Evolutionary conservation across 345 rosid species (phyloP).

Genomic region (Acer negundo): DNA sequence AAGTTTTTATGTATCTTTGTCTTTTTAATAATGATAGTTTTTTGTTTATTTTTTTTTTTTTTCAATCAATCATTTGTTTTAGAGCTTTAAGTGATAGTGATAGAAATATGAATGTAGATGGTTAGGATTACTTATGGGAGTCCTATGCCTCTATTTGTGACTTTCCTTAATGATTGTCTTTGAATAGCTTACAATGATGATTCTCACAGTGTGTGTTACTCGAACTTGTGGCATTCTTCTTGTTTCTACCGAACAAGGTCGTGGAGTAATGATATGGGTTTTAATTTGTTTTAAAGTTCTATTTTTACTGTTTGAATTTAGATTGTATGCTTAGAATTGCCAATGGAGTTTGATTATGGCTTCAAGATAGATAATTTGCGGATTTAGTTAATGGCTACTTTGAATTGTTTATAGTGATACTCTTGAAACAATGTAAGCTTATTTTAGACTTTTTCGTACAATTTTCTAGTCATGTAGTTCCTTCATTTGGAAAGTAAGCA

Average conservation of each 20-base stretch:
- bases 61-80: neutral
- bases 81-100: neutral
- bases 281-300: neutral
- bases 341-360: too few species aligned
- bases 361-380: too few species aligned
- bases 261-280: neutral
- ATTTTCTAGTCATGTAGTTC: neutral
- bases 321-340: neutral
- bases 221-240: neutral
- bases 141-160: neutral
- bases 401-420: too few species aligned
- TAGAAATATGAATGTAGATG: slow-evolving; percentile 9
- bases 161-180: neutral
- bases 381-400: too few species aligned
- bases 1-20: neutral
- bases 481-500: neutral
- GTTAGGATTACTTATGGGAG: neutral
- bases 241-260: neutral
- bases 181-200: neutral
- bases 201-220: neutral
- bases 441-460: neutral
- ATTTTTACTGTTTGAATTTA: neutral
- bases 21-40: neutral
- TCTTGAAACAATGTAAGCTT: too few species aligned
- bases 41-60: neutral